These are phyloP conservation scores for Dactylis glomerata DNA, from an alignment of 176 grass and related monocot species.

Conservation along the genomic window DNA sequence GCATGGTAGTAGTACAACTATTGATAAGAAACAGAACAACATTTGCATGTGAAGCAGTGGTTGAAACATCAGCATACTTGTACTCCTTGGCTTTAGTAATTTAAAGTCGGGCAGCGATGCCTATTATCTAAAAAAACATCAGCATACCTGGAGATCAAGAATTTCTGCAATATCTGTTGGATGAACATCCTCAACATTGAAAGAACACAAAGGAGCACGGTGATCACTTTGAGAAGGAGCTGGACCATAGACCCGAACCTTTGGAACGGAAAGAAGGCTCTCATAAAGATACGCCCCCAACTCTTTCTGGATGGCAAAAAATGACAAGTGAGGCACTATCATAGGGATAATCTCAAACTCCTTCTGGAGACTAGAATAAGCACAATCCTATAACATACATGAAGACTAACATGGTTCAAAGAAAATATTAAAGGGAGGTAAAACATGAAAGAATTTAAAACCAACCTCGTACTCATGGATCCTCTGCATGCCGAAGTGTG, in stretches of 20 bases:
- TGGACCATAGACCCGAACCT: constrained; percentile 69
- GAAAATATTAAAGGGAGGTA: neutral
- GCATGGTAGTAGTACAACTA: neutral
- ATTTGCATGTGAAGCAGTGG: constrained; percentile 2
- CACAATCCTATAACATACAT: neutral
- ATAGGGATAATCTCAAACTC: constrained; percentile 22
- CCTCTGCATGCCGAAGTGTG: constrained; percentile 64
- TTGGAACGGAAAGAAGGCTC: constrained; percentile 63
- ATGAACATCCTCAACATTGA: constrained; percentile 91
- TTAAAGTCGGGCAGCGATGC: no score
- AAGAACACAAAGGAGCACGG: constrained; percentile 72
- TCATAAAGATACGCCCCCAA: constrained; percentile 61
- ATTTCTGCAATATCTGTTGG: constrained; percentile 89
- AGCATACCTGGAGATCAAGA: constrained; percentile 77
- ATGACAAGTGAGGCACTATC: constrained; percentile 29
- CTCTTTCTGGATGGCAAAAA: constrained; percentile 43
- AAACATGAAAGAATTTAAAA: neutral
- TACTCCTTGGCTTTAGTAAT: no score
- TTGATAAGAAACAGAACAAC: neutral
- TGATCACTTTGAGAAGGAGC: constrained; percentile 51
- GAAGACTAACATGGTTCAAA: neutral
- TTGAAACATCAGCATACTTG: constrained; percentile 51
- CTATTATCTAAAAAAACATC: no score
- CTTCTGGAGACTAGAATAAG: constrained; percentile 11
- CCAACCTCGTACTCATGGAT: constrained; percentile 89